These are phyloP conservation scores for Kingdonia uniflora DNA, from an alignment of 164 flowering plant genomes.

Conservation along the genomic window DNA sequence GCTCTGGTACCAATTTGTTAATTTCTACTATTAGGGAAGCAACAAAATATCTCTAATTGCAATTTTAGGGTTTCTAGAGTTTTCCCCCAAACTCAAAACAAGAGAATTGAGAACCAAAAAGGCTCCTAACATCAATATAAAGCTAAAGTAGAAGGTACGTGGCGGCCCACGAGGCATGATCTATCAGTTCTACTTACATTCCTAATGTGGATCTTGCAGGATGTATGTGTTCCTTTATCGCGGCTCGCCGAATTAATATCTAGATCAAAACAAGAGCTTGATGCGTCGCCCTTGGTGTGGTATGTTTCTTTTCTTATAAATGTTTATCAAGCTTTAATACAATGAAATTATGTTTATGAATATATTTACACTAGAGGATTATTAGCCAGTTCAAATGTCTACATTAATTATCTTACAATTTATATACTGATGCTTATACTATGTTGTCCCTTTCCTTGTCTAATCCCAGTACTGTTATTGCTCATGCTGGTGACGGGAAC, in stretches of 20 bases:
- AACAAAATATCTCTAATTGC: no score
- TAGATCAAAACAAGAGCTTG: conserved; percentile 59
- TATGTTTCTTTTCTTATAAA: conserved; percentile 21
- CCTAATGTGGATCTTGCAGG: conserved; percentile 30
- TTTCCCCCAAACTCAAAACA: no score
- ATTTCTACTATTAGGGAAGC: no score
- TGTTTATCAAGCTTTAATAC: background rate
- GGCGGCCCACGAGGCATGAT: no score
- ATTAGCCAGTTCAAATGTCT: background rate
- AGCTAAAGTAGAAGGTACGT: no score
- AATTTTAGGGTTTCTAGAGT: no score
- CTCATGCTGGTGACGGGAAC: conserved; percentile 99
- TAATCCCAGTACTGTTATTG: conserved; percentile 70
- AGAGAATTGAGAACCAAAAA: no score
- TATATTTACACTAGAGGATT: conserved; percentile 1
- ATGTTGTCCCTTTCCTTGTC: conserved; percentile 2
- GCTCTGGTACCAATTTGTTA: no score
- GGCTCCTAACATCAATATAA: no score
- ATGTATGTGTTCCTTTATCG: conserved; percentile 95
- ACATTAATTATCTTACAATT: background rate
- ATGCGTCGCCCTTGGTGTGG: conserved; percentile 80
- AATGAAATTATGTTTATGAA: background rate
- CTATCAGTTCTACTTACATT: no score
- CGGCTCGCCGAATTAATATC: conserved; percentile 81
- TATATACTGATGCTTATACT: background rate